phyloP scores from a whole-genome alignment of 164 flowering plant genomes.

The grape (Vitis vinifera) region DNA sequence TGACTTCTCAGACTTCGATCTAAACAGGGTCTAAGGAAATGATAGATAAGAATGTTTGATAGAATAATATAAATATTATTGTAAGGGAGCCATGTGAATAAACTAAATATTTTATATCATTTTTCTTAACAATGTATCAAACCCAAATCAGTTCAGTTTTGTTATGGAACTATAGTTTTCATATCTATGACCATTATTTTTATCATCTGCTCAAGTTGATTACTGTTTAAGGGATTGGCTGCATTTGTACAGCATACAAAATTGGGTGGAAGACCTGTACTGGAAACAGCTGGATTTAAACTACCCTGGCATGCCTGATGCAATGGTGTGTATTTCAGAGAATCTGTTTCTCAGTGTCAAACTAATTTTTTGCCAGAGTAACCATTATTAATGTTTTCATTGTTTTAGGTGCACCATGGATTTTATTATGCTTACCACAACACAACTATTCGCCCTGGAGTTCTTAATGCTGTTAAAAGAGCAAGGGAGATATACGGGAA shows the following conservation, averaged over 20 bases:
- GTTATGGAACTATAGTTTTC: no score
- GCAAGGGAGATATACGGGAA: conserved; percentile 71
- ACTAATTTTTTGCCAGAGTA: neutral
- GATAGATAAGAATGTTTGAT: no score
- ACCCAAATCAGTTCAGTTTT: no score
- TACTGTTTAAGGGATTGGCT: conserved; percentile 6
- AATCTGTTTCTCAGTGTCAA: neutral
- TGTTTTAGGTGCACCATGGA: conserved; percentile 91
- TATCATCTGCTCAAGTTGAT: neutral
- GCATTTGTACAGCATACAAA: conserved; percentile 68
- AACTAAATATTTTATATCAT: no score
- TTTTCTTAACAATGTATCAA: no score
- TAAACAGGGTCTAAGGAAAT: no score
- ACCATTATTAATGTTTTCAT: neutral
- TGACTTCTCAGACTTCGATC: no score
- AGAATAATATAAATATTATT: no score
- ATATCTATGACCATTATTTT: neutral
- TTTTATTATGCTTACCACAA: conserved; percentile 92
- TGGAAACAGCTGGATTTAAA: conserved; percentile 94
- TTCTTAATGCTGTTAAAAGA: conserved; percentile 63
- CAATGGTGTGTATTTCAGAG: conserved; percentile 57
- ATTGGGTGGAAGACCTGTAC: conserved; percentile 88
- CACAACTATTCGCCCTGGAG: conserved; percentile 73
- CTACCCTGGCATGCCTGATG: conserved; percentile 89
- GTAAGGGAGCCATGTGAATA: no score